Base-by-base conservation (phyloP, 2,329 filamentous ascomycete species). In the Neonectria faginata region DNA sequence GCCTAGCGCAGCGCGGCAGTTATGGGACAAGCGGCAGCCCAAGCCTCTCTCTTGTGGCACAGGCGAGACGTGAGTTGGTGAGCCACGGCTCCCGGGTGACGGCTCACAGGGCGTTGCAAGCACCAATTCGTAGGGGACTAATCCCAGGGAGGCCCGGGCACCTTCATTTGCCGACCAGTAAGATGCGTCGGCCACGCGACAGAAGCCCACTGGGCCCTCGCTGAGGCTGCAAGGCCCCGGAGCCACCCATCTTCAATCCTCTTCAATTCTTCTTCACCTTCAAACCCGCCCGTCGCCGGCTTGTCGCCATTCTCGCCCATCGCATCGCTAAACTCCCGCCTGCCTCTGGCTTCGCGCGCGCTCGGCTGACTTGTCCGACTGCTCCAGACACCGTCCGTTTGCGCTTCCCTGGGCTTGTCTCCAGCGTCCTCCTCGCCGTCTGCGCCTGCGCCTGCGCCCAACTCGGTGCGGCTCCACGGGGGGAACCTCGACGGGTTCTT, bases 1-100 rank as follows among this genome's bases (percentile, higher is more conserved):
- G 70, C 50, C 56, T 73, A 73, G 70, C 59, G 60, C 31, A 29
- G 50, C 31, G 55, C 66, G 66, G 70, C 70, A 67, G 70, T 63
- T 60, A 61, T 64, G 51, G 39, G 25, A 64, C 48, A 65, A 60
- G 59, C 48, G 51, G 29, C 57, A 31, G 29, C 60, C 33, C 57
- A 22, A 48, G 42, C 61, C 20, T 20, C 25, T 25, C 59, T 57
- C 56, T 45, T 60, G 56, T 60, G 51, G 56, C 57, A 51, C 62
- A 59, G 60, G 41, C 45, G 18, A 55, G 16, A 29, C 22, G 20
- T 53, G 53, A 62, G 25, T 25, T 25, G 25, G 25, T 25, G 25
- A 25, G 25, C 25, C 25, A 25, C 59, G 55, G 41, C 47, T 53
- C 16, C 27, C 16, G 47, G 25, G 10, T 51, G 27, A 31, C 16